phyloP scores from a whole-genome alignment of 1,139 yeast genomes.

The Taiozyma sp. region DNA sequence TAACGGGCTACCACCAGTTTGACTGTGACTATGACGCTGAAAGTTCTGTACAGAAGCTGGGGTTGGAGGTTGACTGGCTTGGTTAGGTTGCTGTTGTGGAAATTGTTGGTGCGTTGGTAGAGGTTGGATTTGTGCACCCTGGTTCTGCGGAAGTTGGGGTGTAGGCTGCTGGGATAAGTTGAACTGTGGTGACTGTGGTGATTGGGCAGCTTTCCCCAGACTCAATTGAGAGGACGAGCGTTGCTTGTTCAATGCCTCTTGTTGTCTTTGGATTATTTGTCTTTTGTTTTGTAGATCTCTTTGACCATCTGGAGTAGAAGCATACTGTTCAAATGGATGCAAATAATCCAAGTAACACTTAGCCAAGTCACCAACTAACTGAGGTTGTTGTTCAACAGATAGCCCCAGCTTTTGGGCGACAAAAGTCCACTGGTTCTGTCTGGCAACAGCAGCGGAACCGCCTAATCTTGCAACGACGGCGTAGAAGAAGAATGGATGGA shows the following conservation, averaged over 20 bases:
- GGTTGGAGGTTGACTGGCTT: slow-evolving; percentile 11
- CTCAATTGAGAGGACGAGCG: slow-evolving; percentile 18
- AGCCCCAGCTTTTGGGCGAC: slow-evolving; percentile 47
- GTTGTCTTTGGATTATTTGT: slow-evolving; percentile 22
- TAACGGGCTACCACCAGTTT: slow-evolving; percentile 11
- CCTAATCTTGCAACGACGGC: slow-evolving; percentile 69
- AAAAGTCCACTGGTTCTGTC: slow-evolving; percentile 44
- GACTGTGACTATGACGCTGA: slow-evolving; percentile 7
- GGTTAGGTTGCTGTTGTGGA: slow-evolving; percentile 1
- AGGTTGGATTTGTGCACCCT: slow-evolving; percentile 18
- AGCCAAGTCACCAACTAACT: slow-evolving; percentile 50
- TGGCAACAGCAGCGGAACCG: slow-evolving; percentile 55
- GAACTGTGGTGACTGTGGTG: slow-evolving; percentile 8
- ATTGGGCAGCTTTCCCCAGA: slow-evolving; percentile 16
- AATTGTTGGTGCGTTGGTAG: slow-evolving; percentile 5
- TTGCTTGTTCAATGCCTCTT: slow-evolving; percentile 23
- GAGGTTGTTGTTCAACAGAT: slow-evolving; percentile 30
- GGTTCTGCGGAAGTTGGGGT: slow-evolving; percentile 6
- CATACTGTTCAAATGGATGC: slow-evolving; percentile 72
- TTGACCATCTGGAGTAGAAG: slow-evolving; percentile 60
- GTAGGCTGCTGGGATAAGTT: slow-evolving; percentile 5
- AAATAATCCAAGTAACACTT: slow-evolving; percentile 53
- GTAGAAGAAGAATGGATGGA: slow-evolving; percentile 66
- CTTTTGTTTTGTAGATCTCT: slow-evolving; percentile 54
- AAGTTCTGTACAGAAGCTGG: slow-evolving; percentile 8